Base-by-base conservation (phyloP, 1,284 basidiomycete genomes). In the Apiotrichum montevideense region DNA sequence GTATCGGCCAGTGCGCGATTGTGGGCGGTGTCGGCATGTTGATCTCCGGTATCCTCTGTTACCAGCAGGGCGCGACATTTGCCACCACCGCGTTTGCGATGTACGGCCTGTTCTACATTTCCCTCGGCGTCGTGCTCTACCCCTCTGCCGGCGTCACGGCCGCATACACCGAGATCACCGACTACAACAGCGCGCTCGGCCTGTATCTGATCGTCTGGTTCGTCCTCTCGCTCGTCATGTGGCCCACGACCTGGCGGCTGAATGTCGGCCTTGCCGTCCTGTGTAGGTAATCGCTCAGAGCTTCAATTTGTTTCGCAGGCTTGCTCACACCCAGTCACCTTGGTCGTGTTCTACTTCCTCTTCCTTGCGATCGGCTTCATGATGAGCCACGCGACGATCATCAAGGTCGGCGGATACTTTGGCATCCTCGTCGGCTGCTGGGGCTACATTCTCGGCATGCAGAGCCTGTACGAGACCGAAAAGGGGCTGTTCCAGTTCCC, bases 21-120 rank as follows among this genome's bases (percentile, higher is more conserved):
- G 57, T 58, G n/a, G 57, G 57, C 35, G 57, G 57, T 21, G 48
- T 58, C n/a, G 57, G 57, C 32, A 58, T 58, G 57, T 52, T 58
- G 43, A 58, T 58, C 52, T 58, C 57, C 7, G 52, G 57, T 10
- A 35, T 58, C 46, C 46, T 37, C 49, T 51, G 50, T 49, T 55
- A 58, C 57, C 57, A 58, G 57, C 57, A 58, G 52, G 57, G 57
- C 34, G 44, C 52, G 4, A 54, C 46, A 10, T 58, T 58, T 34
- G 57, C 49, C 15, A 52, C 57, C 14, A 47, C 53, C 8, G 57
- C 52, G 5, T 58, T 58, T 41, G 57, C 49, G 13, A 54, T 58
- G 57, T 58, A 58, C 57, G 57, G 57, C n/a, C 57, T 58, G 21
- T 58, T 58, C 52, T 58, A 58, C 35, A 47, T 58, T 13, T 58